These are phyloP conservation scores for Boletus smithii DNA, from an alignment of 1,284 basidiomycete genomes.

Conservation along the genomic window DNA sequence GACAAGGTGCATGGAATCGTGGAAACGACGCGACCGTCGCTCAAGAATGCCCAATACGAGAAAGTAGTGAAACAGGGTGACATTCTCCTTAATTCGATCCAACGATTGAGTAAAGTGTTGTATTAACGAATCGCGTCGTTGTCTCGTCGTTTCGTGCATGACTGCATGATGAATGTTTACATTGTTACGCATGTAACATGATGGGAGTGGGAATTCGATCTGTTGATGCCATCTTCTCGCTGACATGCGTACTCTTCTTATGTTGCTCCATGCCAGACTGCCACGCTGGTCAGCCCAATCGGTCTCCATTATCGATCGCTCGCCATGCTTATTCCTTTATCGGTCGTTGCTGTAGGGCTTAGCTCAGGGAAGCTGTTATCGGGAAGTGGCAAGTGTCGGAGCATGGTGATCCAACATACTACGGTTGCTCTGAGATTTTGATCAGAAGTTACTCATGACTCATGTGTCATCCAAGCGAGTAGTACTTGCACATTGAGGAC, in stretches of 20 bases:
- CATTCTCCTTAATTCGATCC: conserved; percentile 77
- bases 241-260: no score
- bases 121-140: no score
- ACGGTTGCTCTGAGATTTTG: no score
- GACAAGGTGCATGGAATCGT: conserved; percentile 94
- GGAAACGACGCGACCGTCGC: conserved; percentile 85
- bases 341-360: conserved; percentile 4
- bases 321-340: conserved; percentile 5
- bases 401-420: conserved; percentile 2
- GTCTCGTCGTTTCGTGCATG: neutral
- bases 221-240: neutral
- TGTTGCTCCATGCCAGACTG: no score
- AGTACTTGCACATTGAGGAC: no score
- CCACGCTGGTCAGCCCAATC: neutral
- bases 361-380: conserved; percentile 10
- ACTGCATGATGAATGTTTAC: neutral
- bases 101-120: conserved; percentile 72
- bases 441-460: no score
- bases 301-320: conserved; percentile 7
- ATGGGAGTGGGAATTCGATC: conserved; percentile 3
- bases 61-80: conserved; percentile 88
- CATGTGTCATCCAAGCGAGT: no score
- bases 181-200: no score
- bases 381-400: neutral
- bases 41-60: conserved; percentile 90